These are phyloP conservation scores for Dictyostelium brefeldianum DNA, from an alignment of 78 protist genomes.

Conservation along the genomic window DNA sequence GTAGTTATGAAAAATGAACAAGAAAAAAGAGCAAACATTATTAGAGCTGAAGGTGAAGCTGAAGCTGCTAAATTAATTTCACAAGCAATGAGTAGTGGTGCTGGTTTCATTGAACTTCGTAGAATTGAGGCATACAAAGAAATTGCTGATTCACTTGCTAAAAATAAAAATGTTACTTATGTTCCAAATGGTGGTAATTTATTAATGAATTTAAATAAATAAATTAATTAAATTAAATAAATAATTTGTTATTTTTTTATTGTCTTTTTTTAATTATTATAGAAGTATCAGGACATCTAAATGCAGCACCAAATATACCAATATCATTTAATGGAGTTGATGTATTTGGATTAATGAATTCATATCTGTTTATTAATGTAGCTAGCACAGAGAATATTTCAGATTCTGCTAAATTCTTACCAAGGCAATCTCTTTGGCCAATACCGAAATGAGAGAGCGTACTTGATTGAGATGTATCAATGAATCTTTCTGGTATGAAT, in stretches of 20 bases:
- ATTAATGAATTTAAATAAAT: constrained; percentile 52
- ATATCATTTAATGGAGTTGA: too few species aligned
- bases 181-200: constrained; percentile 56
- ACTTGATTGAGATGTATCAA: not conserved
- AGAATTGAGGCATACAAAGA: constrained; percentile 82
- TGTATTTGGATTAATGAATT: too few species aligned
- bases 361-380: too few species aligned
- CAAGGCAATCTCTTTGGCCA: too few species aligned
- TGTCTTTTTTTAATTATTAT: too few species aligned
- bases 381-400: too few species aligned
- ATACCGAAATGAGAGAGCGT: too few species aligned
- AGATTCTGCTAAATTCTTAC: too few species aligned
- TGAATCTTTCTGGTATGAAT: constrained; percentile 23
- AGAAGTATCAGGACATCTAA: too few species aligned
- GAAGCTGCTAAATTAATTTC: constrained; percentile 84
- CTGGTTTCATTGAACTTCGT: constrained; percentile 84
- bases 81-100: constrained; percentile 50
- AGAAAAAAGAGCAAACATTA: constrained; percentile 84
- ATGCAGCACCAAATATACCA: too few species aligned
- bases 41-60: constrained; percentile 88
- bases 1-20: constrained; percentile 85
- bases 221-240: constrained; percentile 13
- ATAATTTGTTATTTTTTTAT: too few species aligned
- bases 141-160: constrained; percentile 76
- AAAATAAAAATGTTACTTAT: constrained; percentile 59